Base-by-base conservation (phyloP, 2,329 filamentous ascomycete species). In the Phaeosphaeriaceae sp. region DNA sequence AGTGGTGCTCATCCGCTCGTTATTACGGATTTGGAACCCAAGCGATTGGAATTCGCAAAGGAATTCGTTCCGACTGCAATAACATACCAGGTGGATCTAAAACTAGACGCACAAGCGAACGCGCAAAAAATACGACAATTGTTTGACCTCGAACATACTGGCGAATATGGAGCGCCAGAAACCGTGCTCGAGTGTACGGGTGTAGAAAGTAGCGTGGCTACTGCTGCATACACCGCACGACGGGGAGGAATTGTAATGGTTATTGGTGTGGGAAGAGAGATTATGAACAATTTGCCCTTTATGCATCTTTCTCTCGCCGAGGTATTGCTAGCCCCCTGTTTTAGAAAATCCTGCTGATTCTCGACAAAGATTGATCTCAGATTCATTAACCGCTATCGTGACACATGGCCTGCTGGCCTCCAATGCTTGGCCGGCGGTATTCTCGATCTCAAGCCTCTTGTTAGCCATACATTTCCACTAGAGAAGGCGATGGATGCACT, bases 321-420 rank as follows among this genome's bases (percentile, higher is more conserved):
- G 76, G 80, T 82, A 60, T 11, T 60, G 49, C 16, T 2, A 4
- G 17, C 18, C 18, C 7, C 1, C 8, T 6, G 2, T 12, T 44
- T 20, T 44, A 7, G 11, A 21, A 4, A 12, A 15, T 1, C 3
- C 4, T 18, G 6, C 42, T 54, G 8, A 56, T 11, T 40, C 17
- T 6, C 1, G 11, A 5, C 12, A 7, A 26, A 85, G 82, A 87
- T 89, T 55, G 79, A 88, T 58, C 75, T 89, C 20, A 83, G 81
- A 30, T 89, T 89, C 72, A 89, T 88, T 65, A 88, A 89, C 67
- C 78, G 87, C 6, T 89, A 89, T 65, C 77, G 81, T 33, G 85
- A 89, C 61, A 88, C 86, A 0, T 89, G 87, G 86, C 86, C 86
- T 0, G 79, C 82, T 0, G 87, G 83, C 0, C 86, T 89, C 28